A percentile compares a stretch with the other conserved stretches of the same genome.
phyloP scores from a whole-genome alignment of 768 basidiomycete genomes.

The Mycena pura region DNA sequence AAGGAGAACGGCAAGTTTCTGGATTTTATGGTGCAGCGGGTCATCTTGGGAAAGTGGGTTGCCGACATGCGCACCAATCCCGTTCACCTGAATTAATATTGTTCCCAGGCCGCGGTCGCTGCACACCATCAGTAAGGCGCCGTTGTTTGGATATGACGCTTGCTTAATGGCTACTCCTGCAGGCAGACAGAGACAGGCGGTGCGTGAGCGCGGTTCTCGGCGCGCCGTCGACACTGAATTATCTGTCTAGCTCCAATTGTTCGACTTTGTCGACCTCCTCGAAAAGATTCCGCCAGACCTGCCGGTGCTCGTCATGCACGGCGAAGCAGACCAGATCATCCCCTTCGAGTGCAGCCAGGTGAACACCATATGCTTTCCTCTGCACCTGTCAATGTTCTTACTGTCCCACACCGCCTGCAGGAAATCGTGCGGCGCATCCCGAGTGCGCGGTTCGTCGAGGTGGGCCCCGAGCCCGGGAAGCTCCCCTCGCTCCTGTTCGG shows the following conservation, averaged over 20 bases:
- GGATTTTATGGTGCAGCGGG: constrained; percentile 19
- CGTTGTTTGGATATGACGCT: not conserved
- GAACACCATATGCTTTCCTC: not conserved
- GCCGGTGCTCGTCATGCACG: constrained; percentile 50
- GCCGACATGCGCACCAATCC: not conserved
- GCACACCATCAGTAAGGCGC: constrained; percentile 21
- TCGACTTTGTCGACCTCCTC: constrained; percentile 39
- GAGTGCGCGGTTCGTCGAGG: constrained; percentile 37
- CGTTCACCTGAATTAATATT: not conserved
- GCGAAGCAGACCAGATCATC: constrained; percentile 44
- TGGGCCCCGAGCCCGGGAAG: constrained; percentile 38
- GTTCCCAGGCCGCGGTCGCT: constrained; percentile 14
- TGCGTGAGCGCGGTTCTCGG: not conserved
- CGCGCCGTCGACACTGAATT: no score
- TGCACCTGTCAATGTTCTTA: not conserved
- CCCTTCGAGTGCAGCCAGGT: constrained; percentile 42
- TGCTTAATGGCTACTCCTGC: not conserved
- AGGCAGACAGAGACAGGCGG: constrained; percentile 28
- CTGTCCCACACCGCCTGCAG: constrained; percentile 18
- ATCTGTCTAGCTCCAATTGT: constrained; percentile 35
- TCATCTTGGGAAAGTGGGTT: constrained; percentile 12
- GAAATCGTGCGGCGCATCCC: constrained; percentile 40
- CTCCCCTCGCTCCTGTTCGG: constrained; percentile 47
- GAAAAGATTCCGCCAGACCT: constrained; percentile 36
- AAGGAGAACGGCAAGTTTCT: constrained; percentile 5